Percentiles rank a stretch among this genome's conserved stretches.
Evolutionary conservation across 495 filamentous ascomycete genomes (phyloP).

Genomic region (Extremus antarcticus): DNA sequence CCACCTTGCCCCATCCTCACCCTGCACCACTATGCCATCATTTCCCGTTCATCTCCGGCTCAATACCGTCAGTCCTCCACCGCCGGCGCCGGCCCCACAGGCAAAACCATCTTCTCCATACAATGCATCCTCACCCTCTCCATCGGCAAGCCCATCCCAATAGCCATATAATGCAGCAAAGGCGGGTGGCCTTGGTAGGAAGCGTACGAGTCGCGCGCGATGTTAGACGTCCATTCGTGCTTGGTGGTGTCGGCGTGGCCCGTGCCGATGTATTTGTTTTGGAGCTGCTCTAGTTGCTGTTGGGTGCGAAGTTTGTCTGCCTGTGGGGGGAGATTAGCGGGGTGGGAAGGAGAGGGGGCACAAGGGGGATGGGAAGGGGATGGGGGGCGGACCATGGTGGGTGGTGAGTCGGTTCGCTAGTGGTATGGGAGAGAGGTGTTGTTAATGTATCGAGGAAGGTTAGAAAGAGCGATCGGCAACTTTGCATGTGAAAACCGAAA

Average conservation of each 20-base stretch:
- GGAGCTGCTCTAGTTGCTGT: constrained; percentile 92
- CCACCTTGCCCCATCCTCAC: too few species aligned
- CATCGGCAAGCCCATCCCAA: constrained; percentile 74
- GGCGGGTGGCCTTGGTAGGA: constrained; percentile 84
- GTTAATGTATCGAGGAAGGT: too few species aligned
- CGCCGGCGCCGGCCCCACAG: constrained; percentile 69
- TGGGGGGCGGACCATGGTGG: too few species aligned
- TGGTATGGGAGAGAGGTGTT: too few species aligned
- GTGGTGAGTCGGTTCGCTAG: too few species aligned
- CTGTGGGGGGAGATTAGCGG: constrained; percentile 23
- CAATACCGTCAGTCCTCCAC: constrained; percentile 12
- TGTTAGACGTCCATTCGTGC: constrained; percentile 87
- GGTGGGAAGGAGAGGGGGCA: too few species aligned
- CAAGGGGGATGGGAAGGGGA: too few species aligned
- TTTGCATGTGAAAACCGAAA: too few species aligned
- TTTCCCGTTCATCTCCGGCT: neutral
- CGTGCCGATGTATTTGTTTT: constrained; percentile 87
- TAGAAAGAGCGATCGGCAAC: too few species aligned
- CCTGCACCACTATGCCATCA: neutral
- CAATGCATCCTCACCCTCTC: constrained; percentile 69
- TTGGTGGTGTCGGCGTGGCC: constrained; percentile 97
- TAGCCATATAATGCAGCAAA: constrained; percentile 74
- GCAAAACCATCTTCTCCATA: constrained; percentile 90
- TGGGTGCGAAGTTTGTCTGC: constrained; percentile 96
- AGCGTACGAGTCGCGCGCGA: constrained; percentile 35